Conservation (phyloP, 805 yeast genomes). For the Zygosaccharomyces lentus region DNA sequence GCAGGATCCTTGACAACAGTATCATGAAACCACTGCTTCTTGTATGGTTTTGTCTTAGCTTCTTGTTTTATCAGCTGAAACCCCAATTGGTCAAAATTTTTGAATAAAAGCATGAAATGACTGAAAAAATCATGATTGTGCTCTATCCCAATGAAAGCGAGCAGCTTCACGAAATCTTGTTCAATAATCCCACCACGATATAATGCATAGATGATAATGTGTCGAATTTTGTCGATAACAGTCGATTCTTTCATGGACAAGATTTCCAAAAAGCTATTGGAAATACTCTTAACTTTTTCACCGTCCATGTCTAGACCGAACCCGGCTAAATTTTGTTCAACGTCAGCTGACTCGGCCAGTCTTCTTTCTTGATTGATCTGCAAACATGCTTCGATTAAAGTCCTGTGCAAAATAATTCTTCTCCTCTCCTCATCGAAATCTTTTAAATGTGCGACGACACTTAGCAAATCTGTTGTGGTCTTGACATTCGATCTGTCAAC, state of each 20-base stretch:
- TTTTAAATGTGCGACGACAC: slow-evolving; percentile 65
- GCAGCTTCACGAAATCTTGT: slow-evolving; percentile 65
- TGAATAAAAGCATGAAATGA: slow-evolving; percentile 49
- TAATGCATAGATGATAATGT: slow-evolving; percentile 68
- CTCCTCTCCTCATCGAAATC: slow-evolving; percentile 67
- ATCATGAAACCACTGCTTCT: slow-evolving; percentile 53
- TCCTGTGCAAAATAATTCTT: slow-evolving; percentile 55
- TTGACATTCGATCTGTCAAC: slow-evolving; percentile 63
- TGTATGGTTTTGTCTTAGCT: slow-evolving; percentile 41
- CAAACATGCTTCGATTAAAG: slow-evolving; percentile 61
- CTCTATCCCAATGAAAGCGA: slow-evolving; percentile 47
- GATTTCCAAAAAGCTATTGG: slow-evolving; percentile 55
- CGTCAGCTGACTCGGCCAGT: slow-evolving; percentile 69
- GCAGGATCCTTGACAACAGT: slow-evolving; percentile 35
- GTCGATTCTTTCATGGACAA: slow-evolving; percentile 48
- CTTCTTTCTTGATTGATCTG: slow-evolving; percentile 52
- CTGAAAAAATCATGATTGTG: slow-evolving; percentile 39
- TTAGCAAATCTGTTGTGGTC: slow-evolving; percentile 65
- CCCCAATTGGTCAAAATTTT: slow-evolving; percentile 56
- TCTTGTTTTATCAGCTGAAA: slow-evolving; percentile 47
- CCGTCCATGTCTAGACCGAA: slow-evolving; percentile 70
- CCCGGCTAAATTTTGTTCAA: slow-evolving; percentile 79
- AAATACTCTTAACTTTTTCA: slow-evolving; percentile 51
- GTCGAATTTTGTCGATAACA: slow-evolving; percentile 66
- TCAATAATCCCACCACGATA: slow-evolving; percentile 79